Conservation (phyloP, 768 basidiomycete genomes). For the Boletus sensibilis region DNA sequence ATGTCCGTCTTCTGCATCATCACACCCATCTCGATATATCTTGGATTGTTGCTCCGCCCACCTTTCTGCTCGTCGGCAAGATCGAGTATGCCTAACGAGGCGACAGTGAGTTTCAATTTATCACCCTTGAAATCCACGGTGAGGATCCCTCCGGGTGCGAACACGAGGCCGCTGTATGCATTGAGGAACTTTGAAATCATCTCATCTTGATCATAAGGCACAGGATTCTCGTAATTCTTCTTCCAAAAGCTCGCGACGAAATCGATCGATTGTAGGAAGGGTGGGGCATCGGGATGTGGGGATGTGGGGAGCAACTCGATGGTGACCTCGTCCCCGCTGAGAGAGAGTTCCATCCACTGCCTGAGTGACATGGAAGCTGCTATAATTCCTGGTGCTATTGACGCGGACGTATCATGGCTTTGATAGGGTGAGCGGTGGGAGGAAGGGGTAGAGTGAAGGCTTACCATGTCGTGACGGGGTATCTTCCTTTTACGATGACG, state of each 20-base stretch:
- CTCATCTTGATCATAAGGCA: slow-evolving; percentile 86
- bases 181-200: slow-evolving; percentile 73
- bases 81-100: slow-evolving; percentile 57
- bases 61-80: slow-evolving; percentile 60
- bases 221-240: slow-evolving; percentile 51
- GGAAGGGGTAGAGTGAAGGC: slow-evolving; percentile 18
- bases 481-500: slow-evolving; percentile 71
- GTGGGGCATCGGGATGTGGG: slow-evolving; percentile 50
- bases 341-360: slow-evolving; percentile 86
- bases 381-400: slow-evolving; percentile 63
- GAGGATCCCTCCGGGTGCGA: slow-evolving; percentile 66
- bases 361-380: slow-evolving; percentile 80
- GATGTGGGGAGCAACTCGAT: slow-evolving; percentile 57
- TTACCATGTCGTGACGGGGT: slow-evolving; percentile 72
- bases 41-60: slow-evolving; percentile 33
- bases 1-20: slow-evolving; percentile 92
- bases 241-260: slow-evolving; percentile 71
- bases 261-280: slow-evolving; percentile 77
- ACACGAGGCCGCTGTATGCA: slow-evolving; percentile 69
- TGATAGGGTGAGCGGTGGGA: slow-evolving; percentile 28
- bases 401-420: slow-evolving; percentile 79
- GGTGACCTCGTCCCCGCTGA: slow-evolving; percentile 71
- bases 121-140: slow-evolving; percentile 89
- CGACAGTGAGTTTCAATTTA: slow-evolving; percentile 70
- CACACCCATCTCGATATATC: slow-evolving; percentile 56